Evolutionary conservation across 2,329 filamentous ascomycete species (phyloP), one percentile per base, ranked within the genome.

Genomic region (Stachybotrys chartarum): DNA sequence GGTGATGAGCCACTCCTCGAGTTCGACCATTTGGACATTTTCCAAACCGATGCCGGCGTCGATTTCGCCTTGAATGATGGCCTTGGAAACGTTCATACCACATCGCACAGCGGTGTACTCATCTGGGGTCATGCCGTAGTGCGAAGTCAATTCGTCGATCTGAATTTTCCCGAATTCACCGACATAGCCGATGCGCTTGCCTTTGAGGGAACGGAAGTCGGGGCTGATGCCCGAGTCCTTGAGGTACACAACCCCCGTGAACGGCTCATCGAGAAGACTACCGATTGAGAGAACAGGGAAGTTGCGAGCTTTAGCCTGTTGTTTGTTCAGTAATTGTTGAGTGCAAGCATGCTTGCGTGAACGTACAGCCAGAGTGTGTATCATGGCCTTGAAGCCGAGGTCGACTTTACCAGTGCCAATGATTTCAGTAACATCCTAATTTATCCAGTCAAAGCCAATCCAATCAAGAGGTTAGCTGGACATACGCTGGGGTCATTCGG

Each of bases 101-200:
- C 87, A 91, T 56, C 88, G 86, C 7, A 91, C 79, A 42, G 87
- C 87, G 1, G 85, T 88, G 77, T 91, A 91, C 74, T 91, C 87
- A 6, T 76, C 72, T 0, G 87, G 82, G 1, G 80, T 78, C 83
- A 91, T 89, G 67, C 86, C 86, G 68, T 90, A 90, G 78, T 91
- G 82, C 50, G 84, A 84, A 51, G 87, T 91, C 58, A 91, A 80
- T 68, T 91, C 88, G 68, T 91, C 88, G 61, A 91, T 90, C 74
- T 91, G 87, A 68, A 91, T 90, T 81, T 87, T 91, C 72, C 88
- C 88, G 60, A 91, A 91, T 68, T 91, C 88, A 63, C 87, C 87
- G 55, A 91, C 87, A 62, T 91, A 91, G 67, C 88, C 88, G 67
- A 91, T 91, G 30, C 80, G 82, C 75, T 90, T 90, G 62, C 86